These are phyloP conservation scores for Spathaspora gorwiae DNA, from an alignment of 805 yeast species.

Conservation along the genomic window DNA sequence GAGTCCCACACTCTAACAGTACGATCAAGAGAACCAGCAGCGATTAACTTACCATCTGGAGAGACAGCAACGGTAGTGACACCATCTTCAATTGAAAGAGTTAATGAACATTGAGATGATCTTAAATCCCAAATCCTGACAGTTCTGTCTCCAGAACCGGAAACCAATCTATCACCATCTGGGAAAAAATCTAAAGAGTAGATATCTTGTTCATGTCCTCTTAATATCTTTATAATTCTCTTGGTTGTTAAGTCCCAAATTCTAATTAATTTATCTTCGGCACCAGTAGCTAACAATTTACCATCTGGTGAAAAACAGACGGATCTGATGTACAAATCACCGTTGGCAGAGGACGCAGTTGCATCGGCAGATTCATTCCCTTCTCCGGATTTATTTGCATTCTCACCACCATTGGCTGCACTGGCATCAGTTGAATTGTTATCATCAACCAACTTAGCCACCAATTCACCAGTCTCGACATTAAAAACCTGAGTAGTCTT, in stretches of 20 bases:
- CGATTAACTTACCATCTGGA: conserved; percentile 89
- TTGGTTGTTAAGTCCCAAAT: conserved; percentile 91
- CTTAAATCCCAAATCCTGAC: conserved; percentile 95
- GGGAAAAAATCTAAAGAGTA: conserved; percentile 94
- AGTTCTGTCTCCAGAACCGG: conserved; percentile 95
- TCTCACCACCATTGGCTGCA: conserved; percentile 42
- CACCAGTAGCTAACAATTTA: conserved; percentile 89
- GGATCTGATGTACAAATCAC: conserved; percentile 88
- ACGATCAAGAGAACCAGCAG: conserved; percentile 94
- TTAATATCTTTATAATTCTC: conserved; percentile 77
- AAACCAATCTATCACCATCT: conserved; percentile 86
- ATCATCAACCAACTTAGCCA: conserved; percentile 85
- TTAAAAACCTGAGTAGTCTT: conserved; percentile 91
- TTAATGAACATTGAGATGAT: conserved; percentile 82
- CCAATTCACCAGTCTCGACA: conserved; percentile 85
- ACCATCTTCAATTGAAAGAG: conserved; percentile 92
- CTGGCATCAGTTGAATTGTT: conserved; percentile 36
- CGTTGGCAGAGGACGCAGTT: conserved; percentile 48
- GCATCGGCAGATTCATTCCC: conserved; percentile 25
- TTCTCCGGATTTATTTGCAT: conserved; percentile 25
- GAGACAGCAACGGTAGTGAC: conserved; percentile 97
- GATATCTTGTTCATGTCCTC: conserved; percentile 97
- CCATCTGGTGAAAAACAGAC: conserved; percentile 95
- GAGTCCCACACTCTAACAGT: conserved; percentile 98
- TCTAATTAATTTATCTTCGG: conserved; percentile 84